phyloP scores from a whole-genome alignment of 108 stramenopile species.

The Pseudonitzschia delicatissima region DNA sequence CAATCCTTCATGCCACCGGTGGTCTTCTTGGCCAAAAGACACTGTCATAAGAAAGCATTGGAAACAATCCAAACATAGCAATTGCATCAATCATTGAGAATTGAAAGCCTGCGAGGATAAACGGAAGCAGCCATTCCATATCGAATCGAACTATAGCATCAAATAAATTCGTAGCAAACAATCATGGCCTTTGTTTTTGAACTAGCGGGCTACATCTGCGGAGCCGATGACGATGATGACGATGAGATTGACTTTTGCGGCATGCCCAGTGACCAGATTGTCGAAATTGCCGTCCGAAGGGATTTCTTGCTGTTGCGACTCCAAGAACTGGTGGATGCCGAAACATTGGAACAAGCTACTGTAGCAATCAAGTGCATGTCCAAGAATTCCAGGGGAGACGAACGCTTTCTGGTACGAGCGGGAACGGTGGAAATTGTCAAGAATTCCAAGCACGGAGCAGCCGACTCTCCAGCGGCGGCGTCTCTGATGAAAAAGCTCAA shows the following conservation, averaged over 20 bases:
- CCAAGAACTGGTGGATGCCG: conserved; percentile 35
- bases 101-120: too few relatives aligned
- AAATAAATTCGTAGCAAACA: too few relatives aligned
- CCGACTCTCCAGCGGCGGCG: conserved; percentile 8
- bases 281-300: conserved; percentile 22
- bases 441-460: not conserved
- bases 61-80: too few relatives aligned
- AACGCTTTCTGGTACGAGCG: conserved; percentile 21
- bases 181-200: too few relatives aligned
- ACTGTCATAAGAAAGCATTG: too few relatives aligned
- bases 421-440: conserved; percentile 20
- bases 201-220: not conserved
- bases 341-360: conserved; percentile 16
- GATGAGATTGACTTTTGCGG: conserved; percentile 8
- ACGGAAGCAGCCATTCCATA: too few relatives aligned
- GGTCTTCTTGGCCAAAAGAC: too few relatives aligned
- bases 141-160: too few relatives aligned
- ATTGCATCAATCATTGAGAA: too few relatives aligned
- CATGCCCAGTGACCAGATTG: conserved; percentile 28
- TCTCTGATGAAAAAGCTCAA: conserved; percentile 28
- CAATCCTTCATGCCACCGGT: too few relatives aligned
- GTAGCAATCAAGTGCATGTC: conserved; percentile 21
- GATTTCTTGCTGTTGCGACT: conserved; percentile 30
- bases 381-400: conserved; percentile 15
- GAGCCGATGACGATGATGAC: not conserved